Evolutionary conservation across 768 basidiomycete genomes (phyloP), one percentile per base, ranked within the genome.

Genomic region (Amylocystis lapponica): DNA sequence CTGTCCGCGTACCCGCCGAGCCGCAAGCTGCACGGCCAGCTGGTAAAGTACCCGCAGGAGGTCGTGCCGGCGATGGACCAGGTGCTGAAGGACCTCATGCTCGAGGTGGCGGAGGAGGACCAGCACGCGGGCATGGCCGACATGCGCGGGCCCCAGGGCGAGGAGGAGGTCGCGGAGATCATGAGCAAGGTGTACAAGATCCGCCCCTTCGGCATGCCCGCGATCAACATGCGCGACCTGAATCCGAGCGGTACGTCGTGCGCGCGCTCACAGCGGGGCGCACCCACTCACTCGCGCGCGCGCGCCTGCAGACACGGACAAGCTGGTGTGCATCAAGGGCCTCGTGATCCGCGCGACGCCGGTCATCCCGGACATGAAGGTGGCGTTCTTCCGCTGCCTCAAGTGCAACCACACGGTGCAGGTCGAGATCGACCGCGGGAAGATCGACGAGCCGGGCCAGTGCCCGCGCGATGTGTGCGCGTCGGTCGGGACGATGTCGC

Each of bases 361-460:
- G 10, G 87, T 99, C 56, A 97, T 98, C 46, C 96, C 96, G 3
- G 96, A 99, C 65, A 98, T 99, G 96, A 94, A 95, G 66, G 81
- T 81, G 51, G 96, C 95, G 17, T 98, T 99, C 72, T 99, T 99
- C 78, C 87, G 94, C 42, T 99, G 96, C 66, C 71, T 90, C 21
- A 86, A 85, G 27, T 99, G 96, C 62, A 86, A 86, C 30, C 96
- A 98, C 64, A 97, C 96, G n/a, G 82, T 92, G 7, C 92, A 92
- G 59, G 88, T 91, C 49, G 93, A 96, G 58, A 96, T 98, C 38
- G 94, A 97, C 63, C 84, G 94, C n/a, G 96, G 95, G 32, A 89
- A 91, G 64, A 98, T 99, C 53, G 81, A 86, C 59, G 95, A 98
- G 63, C 96, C 96, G 3, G 74, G 74, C 13, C 78, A 80, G 30